phyloP scores from a whole-genome alignment of 441 rosid genomes.

The Geranium incanum region DNA sequence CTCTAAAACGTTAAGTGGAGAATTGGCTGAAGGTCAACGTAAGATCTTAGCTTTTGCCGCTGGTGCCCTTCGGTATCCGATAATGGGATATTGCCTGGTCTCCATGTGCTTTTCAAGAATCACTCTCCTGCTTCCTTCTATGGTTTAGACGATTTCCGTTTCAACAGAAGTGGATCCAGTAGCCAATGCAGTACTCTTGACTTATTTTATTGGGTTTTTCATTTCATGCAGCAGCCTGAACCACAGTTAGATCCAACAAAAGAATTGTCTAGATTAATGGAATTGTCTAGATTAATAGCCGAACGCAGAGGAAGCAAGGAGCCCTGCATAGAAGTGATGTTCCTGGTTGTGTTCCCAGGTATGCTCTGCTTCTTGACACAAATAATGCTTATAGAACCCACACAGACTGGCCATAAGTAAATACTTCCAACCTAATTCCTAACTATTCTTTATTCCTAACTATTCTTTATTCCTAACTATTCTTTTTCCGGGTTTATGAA shows the following conservation, averaged over 20 bases:
- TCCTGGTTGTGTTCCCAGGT: constrained; percentile 84
- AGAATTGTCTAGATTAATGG: constrained; percentile 60
- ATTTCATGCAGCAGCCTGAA: constrained; percentile 32
- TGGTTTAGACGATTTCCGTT: background rate
- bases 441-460: background rate
- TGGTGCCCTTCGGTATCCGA: constrained; percentile 44
- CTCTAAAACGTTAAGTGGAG: constrained; percentile 55
- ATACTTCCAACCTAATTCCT: background rate
- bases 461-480: background rate
- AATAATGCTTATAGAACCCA: background rate
- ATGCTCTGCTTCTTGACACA: constrained; percentile 9
- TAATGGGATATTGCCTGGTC: constrained; percentile 43
- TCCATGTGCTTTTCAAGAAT: background rate
- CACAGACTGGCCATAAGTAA: background rate
- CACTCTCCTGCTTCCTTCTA: background rate
- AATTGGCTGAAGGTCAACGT: constrained; percentile 57
- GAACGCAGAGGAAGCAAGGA: constrained; percentile 59
- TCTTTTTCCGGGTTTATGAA: background rate
- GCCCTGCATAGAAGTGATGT: constrained; percentile 72
- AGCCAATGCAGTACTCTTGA: background rate
- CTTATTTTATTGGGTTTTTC: constrained; percentile 12
- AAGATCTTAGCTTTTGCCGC: constrained; percentile 58
- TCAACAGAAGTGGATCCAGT: background rate
- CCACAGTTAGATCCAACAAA: constrained; percentile 55
- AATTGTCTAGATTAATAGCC: constrained; percentile 48